phyloP scores from a whole-genome alignment of 192 early-diverging fungal species.

The Coemansia sp. region DNA sequence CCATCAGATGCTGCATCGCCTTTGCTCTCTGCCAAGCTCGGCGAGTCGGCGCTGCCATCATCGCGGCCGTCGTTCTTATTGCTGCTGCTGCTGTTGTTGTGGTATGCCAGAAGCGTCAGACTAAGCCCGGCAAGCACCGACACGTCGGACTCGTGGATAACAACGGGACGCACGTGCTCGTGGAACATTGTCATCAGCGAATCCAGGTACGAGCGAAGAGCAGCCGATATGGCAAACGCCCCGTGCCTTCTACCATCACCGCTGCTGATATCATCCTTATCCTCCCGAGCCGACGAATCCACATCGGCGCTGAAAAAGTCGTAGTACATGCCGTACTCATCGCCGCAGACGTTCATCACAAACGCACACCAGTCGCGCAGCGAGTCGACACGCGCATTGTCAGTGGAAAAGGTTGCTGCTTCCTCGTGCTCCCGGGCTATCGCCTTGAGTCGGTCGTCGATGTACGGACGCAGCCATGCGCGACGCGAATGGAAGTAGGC shows the following conservation, averaged over 20 bases:
- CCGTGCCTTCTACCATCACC: constrained; percentile 57
- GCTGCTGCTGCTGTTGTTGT: background rate
- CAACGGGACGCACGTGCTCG: constrained; percentile 82
- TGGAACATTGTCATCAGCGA: constrained; percentile 72
- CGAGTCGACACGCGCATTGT: constrained; percentile 14
- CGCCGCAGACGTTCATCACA: constrained; percentile 77
- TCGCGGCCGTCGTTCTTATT: too few species aligned
- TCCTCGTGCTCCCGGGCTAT: constrained; percentile 32
- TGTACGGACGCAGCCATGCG: constrained; percentile 66
- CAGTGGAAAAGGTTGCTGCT: background rate
- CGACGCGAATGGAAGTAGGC: constrained; percentile 77
- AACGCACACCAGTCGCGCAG: constrained; percentile 72
- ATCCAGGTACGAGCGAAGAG: constrained; percentile 73
- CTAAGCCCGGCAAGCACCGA: constrained; percentile 83
- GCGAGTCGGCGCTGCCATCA: background rate
- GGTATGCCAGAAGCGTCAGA: constrained; percentile 42
- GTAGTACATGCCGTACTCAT: constrained; percentile 79
- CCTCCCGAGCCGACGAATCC: background rate
- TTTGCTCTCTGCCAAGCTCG: too few species aligned
- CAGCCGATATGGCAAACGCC: constrained; percentile 63
- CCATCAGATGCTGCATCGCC: too few species aligned
- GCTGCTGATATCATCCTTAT: background rate
- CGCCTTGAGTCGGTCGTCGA: constrained; percentile 63
- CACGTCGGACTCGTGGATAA: constrained; percentile 84
- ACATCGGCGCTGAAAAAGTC: constrained; percentile 63